A percentile compares a stretch with the other conserved stretches of the same genome.
Conservation (phyloP, 108 stramenopile genomes). For the Stephanodiscus minutulus region DNA sequence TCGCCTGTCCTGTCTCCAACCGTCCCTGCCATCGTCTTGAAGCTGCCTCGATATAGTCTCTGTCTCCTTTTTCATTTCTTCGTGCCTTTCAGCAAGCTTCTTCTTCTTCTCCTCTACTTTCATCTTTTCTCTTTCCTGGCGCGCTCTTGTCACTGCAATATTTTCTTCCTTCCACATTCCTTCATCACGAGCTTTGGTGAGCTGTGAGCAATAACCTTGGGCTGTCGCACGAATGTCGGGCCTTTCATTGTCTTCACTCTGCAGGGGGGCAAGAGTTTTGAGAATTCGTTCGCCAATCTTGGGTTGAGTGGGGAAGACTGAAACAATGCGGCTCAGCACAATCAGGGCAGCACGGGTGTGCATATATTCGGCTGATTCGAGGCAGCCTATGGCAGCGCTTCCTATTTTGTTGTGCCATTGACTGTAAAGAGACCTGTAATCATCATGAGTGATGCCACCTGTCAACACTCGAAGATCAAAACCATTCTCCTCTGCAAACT, state of each 20-base stretch:
- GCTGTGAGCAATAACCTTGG: constrained; percentile 70
- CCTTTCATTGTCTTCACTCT: constrained; percentile 64
- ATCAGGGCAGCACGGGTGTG: constrained; percentile 78
- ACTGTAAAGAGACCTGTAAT: constrained; percentile 68
- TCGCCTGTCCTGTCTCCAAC: constrained; percentile 33
- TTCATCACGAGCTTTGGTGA: constrained; percentile 80
- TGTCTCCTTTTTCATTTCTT: constrained; percentile 71
- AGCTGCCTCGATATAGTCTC: constrained; percentile 68
- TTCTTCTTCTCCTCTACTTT: constrained; percentile 67
- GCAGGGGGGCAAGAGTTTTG: constrained; percentile 57
- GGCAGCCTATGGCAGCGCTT: constrained; percentile 64
- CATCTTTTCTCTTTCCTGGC: constrained; percentile 70
- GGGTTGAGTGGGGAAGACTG: constrained; percentile 78
- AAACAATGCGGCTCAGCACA: constrained; percentile 74
- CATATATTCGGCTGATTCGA: constrained; percentile 84
- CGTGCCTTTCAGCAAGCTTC: constrained; percentile 63
- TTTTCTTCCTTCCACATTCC: constrained; percentile 88
- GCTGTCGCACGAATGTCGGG: constrained; percentile 85
- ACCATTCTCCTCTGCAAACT: constrained; percentile 35
- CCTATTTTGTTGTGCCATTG: constrained; percentile 82
- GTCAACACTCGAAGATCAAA: constrained; percentile 34
- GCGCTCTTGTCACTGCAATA: constrained; percentile 60
- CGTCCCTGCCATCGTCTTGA: constrained; percentile 38
- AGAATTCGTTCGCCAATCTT: constrained; percentile 72
- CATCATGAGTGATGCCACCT: constrained; percentile 52